These are phyloP conservation scores for Solanum pimpinellifolium DNA, from an alignment of 257 asterid species.

Conservation along the genomic window DNA sequence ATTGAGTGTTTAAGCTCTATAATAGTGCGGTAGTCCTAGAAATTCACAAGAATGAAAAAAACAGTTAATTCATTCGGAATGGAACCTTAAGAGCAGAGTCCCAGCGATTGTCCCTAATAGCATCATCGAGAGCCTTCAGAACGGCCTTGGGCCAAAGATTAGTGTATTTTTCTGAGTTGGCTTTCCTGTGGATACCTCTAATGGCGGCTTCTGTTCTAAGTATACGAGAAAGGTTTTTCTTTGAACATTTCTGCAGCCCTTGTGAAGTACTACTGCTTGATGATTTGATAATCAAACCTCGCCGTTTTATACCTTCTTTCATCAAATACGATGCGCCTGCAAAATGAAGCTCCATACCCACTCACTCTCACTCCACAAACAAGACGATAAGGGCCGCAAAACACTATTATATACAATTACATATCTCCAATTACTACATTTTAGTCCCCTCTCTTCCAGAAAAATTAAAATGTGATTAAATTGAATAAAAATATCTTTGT, in stretches of 20 bases:
- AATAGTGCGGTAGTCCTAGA: not conserved
- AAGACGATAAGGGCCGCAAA: not conserved
- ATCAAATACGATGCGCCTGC: conserved; percentile 4
- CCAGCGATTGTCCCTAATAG: conserved; percentile 57
- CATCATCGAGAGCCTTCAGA: conserved; percentile 64
- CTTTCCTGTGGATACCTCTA: conserved; percentile 51
- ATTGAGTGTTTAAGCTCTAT: not conserved
- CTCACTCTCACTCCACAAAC: not conserved
- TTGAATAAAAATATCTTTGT: not conserved
- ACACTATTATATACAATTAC: not conserved
- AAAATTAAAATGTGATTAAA: not conserved
- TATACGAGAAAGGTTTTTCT: conserved; percentile 55
- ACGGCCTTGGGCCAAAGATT: conserved; percentile 81
- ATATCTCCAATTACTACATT: not conserved
- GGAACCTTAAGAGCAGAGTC: conserved; percentile 83
- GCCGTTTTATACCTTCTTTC: not conserved
- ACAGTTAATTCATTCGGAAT: not conserved
- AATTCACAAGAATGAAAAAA: not conserved
- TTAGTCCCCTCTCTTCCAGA: not conserved
- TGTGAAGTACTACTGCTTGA: conserved; percentile 19
- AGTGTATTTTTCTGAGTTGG: conserved; percentile 60
- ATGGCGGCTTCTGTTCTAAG: conserved; percentile 71
- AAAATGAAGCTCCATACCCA: conserved; percentile 50
- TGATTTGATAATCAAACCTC: not conserved
- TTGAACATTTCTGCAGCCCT: conserved; percentile 31